phyloP scores from a whole-genome alignment of 208 protist species.

The Jaenimonas drosophilae region DNA sequence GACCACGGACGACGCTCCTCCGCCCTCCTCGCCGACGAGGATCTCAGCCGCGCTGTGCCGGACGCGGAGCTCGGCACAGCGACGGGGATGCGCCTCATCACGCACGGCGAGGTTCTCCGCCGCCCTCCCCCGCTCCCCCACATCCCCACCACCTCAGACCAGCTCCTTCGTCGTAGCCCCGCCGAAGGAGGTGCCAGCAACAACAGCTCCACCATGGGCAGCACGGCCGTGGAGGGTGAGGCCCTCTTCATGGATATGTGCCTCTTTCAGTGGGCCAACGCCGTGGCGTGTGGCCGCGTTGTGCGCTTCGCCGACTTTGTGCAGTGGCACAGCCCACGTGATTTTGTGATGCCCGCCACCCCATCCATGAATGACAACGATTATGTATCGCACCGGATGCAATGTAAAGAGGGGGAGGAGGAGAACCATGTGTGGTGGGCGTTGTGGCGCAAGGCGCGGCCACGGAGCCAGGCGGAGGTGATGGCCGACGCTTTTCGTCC shows the following conservation, averaged over 20 bases:
- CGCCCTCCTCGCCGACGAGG: not conserved
- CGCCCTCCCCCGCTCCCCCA: constrained; percentile 43
- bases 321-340: constrained; percentile 78
- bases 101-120: constrained; percentile 46
- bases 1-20: not conserved
- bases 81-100: constrained; percentile 24
- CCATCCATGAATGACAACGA: constrained; percentile 20
- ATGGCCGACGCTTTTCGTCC: constrained; percentile 26
- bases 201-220: not conserved
- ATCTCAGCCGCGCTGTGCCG: not conserved
- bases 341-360: constrained; percentile 27
- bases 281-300: constrained; percentile 41
- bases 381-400: constrained; percentile 71
- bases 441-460: constrained; percentile 46
- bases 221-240: constrained; percentile 32
- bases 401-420: not conserved
- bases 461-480: constrained; percentile 41
- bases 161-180: constrained; percentile 27
- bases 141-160: constrained; percentile 45
- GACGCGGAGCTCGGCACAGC: not conserved
- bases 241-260: constrained; percentile 84
- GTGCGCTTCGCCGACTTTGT: constrained; percentile 86
- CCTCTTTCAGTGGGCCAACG: constrained; percentile 71
- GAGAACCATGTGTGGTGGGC: constrained; percentile 53
- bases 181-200: not conserved